Evolutionary conservation across 352 stramenopile genomes (phyloP), one percentile per base, ranked within the genome.

Genomic region (Pythium rhizo-oryzae): DNA sequence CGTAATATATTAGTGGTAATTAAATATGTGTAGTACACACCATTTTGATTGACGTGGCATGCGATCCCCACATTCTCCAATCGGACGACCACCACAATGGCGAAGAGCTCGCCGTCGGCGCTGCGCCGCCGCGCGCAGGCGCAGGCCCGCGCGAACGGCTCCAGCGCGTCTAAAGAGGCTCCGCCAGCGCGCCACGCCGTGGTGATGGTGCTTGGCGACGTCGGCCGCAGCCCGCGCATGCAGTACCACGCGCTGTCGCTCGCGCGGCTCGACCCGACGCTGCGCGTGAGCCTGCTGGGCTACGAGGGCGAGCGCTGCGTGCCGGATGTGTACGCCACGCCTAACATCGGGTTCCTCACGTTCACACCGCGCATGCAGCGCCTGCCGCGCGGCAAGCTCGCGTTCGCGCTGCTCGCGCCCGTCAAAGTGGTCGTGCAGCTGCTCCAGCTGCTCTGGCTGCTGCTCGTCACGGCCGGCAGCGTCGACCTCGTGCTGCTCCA

Each of bases 241-340:
- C 98, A 99, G 79, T 99, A 99, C 78, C 98, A 99, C 77, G 92
- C 96, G 41, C 67, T 98, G 37, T 99, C 96, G 19, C 78, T 99
- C 13, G 87, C 98, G 21, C 77, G 92, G 16, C 74, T 90, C 69
- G 77, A 79, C 25, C 71, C 83, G 33, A 65, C 65, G 7, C 65
- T 90, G 63, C 78, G 68, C 23, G 90, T 98, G 55, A 97, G 92
- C 46, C 76, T 99, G 11, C 72, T 99, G 56, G 98, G 97, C 12
- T 99, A 99, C 81, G 81, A 80, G 8, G 96, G 96, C 72, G 91
- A 98, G 72, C 68, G 67, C 30, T 98, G 91, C 71, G 82, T 97
- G n/a, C 83, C 85, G 18, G 82, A 86, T 58, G 69, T 96, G 24
- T 74, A 79, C 41, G 66, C 53, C 37, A 80, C 90, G 69, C 55